A percentile compares a stretch with the other conserved stretches of the same genome.
phyloP scores from a whole-genome alignment of 371 early-diverging fungal species.

The Zopfochytrium polystomum region DNA sequence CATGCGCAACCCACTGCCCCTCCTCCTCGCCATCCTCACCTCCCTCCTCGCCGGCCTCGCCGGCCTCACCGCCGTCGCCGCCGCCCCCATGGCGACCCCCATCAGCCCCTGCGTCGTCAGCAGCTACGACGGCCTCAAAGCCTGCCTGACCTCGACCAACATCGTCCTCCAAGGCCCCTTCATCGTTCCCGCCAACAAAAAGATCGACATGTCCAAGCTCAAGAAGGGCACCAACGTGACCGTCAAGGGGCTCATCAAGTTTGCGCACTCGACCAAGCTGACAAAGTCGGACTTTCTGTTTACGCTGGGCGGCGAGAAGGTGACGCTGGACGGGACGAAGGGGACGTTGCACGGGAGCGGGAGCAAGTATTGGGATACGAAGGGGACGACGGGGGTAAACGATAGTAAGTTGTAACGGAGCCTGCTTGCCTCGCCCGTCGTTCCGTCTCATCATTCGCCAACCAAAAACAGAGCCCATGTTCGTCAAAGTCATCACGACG shows the following conservation, averaged over 20 bases:
- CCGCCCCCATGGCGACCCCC: no score
- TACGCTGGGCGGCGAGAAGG: background rate
- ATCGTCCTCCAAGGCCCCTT: constrained; percentile 2
- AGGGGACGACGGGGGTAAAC: constrained; percentile 34
- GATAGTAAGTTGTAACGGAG: constrained; percentile 16
- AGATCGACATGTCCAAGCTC: background rate
- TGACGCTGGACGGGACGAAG: background rate
- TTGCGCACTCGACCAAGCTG: no score
- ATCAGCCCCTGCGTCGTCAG: no score
- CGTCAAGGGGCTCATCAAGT: no score
- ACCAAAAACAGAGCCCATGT: constrained; percentile 13
- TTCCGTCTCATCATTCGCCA: background rate
- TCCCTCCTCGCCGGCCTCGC: no score
- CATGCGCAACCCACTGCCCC: no score
- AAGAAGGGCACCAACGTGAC: background rate
- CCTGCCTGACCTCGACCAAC: no score
- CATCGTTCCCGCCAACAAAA: constrained; percentile 3
- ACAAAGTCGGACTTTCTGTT: no score
- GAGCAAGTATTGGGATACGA: constrained; percentile 34
- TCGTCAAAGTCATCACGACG: constrained; percentile 15
- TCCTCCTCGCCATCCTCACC: no score
- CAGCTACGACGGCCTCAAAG: no score
- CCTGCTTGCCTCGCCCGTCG: background rate
- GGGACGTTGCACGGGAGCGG: constrained; percentile 2
- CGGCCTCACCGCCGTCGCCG: no score